phyloP scores from a whole-genome alignment of 2,329 filamentous ascomycete species.

The Boeremia lycopersici region DNA sequence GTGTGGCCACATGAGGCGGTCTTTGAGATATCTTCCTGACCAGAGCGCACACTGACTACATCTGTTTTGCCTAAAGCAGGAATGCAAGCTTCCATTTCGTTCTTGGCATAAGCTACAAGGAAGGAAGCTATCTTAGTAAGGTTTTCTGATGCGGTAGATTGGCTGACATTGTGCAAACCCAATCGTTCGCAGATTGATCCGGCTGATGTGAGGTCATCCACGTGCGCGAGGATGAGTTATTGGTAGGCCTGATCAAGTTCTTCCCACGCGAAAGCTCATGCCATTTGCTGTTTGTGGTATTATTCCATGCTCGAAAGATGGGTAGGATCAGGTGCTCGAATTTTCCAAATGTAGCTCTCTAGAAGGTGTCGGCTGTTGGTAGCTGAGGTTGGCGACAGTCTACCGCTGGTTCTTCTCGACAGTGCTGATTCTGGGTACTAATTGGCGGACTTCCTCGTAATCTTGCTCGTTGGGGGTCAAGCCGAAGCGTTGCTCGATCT shows the following conservation, averaged over 20 bases:
- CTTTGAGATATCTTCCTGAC: not conserved
- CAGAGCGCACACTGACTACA: not conserved
- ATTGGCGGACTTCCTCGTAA: conserved; percentile 66
- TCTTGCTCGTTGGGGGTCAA: conserved; percentile 76
- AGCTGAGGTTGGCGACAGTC: not conserved
- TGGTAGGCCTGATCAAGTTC: not conserved
- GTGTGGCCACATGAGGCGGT: not conserved
- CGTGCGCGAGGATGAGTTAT: not conserved
- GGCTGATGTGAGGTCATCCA: not conserved
- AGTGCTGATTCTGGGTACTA: conserved; percentile 64
- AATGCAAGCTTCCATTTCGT: not conserved
- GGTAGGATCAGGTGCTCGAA: too few species aligned
- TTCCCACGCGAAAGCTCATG: not conserved
- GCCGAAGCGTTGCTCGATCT: conserved; percentile 74
- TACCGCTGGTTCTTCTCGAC: conserved; percentile 29
- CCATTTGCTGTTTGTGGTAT: too few species aligned
- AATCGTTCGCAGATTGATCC: not conserved
- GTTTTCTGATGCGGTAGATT: not conserved
- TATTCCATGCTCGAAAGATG: too few species aligned
- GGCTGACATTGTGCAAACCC: not conserved
- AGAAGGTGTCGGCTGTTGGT: not conserved
- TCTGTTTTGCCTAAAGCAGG: not conserved
- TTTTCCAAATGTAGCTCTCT: too few species aligned
- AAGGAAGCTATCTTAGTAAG: not conserved
- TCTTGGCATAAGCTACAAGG: not conserved